Percentiles rank a stretch among this genome's conserved stretches.
Evolutionary conservation across 2,329 filamentous ascomycete species (phyloP).

Genomic region (Penicillium hordei): DNA sequence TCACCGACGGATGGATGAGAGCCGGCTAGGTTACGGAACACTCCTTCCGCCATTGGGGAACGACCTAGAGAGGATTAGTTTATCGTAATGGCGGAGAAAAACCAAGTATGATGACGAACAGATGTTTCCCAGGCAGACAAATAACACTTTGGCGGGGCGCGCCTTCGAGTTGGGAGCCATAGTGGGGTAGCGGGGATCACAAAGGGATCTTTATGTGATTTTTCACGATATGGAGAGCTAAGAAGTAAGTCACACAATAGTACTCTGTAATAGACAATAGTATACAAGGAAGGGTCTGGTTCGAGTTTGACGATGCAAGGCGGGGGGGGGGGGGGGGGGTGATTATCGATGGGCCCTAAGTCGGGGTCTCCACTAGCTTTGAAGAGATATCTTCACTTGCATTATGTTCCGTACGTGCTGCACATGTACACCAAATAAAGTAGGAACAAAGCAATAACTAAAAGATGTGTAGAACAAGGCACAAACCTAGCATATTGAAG

Average conservation of each 20-base stretch:
- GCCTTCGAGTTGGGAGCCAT: constrained; percentile 25
- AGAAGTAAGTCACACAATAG: background rate
- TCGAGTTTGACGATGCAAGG: background rate
- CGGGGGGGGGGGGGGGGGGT: constrained; percentile 9
- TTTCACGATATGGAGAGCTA: background rate
- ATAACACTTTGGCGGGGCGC: constrained; percentile 68
- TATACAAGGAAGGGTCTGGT: background rate
- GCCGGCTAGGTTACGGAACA: constrained; percentile 72
- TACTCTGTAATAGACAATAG: too few species aligned
- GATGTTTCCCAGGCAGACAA: constrained; percentile 97
- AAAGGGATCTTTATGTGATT: background rate
- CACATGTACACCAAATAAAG: background rate
- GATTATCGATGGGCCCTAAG: constrained; percentile 13
- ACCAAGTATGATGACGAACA: constrained; percentile 52
- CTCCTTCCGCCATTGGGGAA: constrained; percentile 94
- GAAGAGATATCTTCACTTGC: background rate
- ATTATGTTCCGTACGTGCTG: background rate
- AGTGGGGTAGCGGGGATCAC: background rate
- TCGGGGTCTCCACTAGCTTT: background rate
- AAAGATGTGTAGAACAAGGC: background rate
- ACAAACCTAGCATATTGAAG: background rate
- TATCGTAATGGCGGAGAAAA: background rate
- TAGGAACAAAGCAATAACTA: background rate
- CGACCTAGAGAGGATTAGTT: constrained; percentile 48
- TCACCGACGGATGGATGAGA: constrained; percentile 59